Conservation (phyloP, 495 filamentous ascomycete genomes). For the Cryomyces minteri region DNA sequence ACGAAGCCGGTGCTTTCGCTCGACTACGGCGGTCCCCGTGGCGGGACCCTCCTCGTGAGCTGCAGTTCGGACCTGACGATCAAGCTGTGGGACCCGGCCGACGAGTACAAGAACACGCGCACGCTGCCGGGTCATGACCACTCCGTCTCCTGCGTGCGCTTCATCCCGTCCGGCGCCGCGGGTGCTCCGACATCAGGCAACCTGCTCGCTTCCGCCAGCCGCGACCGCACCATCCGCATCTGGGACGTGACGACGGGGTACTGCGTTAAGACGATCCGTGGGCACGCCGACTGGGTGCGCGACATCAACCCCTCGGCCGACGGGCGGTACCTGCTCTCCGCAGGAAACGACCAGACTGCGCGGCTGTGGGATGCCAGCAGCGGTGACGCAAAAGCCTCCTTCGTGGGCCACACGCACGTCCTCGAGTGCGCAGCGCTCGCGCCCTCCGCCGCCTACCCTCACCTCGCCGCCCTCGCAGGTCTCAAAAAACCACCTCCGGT, state of each 20-base stretch:
- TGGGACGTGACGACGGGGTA: slow-evolving; percentile 92
- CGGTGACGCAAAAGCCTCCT: slow-evolving; percentile 56
- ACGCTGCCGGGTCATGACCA: slow-evolving; percentile 91
- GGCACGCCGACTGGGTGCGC: slow-evolving; percentile 75
- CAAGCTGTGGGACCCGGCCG: slow-evolving; percentile 87
- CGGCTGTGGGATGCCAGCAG: slow-evolving; percentile 73
- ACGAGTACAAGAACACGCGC: slow-evolving; percentile 90
- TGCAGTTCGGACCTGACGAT: slow-evolving; percentile 86
- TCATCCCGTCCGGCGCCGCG: slow-evolving; percentile 64
- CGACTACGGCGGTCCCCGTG: slow-evolving; percentile 79
- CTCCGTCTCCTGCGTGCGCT: slow-evolving; percentile 70
- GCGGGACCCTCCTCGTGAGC: slow-evolving; percentile 70
- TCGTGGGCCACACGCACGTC: slow-evolving; percentile 79
- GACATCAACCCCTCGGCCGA: slow-evolving; percentile 70
- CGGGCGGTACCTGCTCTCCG: slow-evolving; percentile 64
- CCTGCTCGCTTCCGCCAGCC: slow-evolving; percentile 59
- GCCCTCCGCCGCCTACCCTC: slow-evolving; percentile 54
- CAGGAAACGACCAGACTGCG: slow-evolving; percentile 63
- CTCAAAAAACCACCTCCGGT: slow-evolving; percentile 62
- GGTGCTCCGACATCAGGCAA: slow-evolving; percentile 48
- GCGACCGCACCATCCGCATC: slow-evolving; percentile 70
- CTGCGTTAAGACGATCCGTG: slow-evolving; percentile 68
- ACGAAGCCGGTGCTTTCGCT: slow-evolving; percentile 78
- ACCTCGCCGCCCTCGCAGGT: slow-evolving; percentile 66
- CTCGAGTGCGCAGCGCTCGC: slow-evolving; percentile 84